Evolutionary conservation across 495 filamentous ascomycete genomes (phyloP), one percentile per base, ranked within the genome.

Genomic region (Annulohypoxylon moriforme): DNA sequence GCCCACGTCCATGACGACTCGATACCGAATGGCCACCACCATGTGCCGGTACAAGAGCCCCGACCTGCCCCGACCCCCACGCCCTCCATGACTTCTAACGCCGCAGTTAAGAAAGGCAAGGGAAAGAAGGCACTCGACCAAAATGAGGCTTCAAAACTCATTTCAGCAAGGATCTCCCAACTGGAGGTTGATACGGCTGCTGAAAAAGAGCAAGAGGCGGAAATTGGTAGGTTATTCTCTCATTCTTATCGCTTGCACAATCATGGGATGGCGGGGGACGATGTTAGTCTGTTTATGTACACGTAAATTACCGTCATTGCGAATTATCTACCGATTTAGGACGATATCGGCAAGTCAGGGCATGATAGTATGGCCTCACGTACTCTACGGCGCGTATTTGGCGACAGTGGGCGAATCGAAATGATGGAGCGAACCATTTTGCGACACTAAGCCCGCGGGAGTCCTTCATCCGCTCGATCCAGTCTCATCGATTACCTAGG

Each of bases 141-240:
- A 40, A 91, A 86, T 72, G 94, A 98, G 74, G 92, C 93, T 10
- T 92, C 91, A 40, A 97, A 98, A 82, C 86, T 97, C 62, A 86
- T 99, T 53, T 91, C 93, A 27, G 93, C 94, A 29, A 94, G 95
- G 80, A 98, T 99, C 72, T 95, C 94, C 24, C 96, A 98, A 84
- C 81, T 99, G 70, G 96, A 99, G 79, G 90, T 91, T 38, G 94
- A 97, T 85, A 90, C 91, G 57, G 94, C 94, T 22, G 93, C 93
- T 59, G 94, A 98, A 72, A 97, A 96, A 82, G 94, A 98, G 68
- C 93, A 98, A 80, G 94, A 97, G 78, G 89, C 89, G 64, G 96
- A 98, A 83, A 98, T 99, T 79, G 96, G 94, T 98, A 85, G 77
- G 94, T 94, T 10, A 11, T 63, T 60, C 67, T 42, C 42, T 69